Evolutionary conservation across 2,329 filamentous ascomycete genomes (phyloP).

Genomic region (Dothistroma septosporum): DNA sequence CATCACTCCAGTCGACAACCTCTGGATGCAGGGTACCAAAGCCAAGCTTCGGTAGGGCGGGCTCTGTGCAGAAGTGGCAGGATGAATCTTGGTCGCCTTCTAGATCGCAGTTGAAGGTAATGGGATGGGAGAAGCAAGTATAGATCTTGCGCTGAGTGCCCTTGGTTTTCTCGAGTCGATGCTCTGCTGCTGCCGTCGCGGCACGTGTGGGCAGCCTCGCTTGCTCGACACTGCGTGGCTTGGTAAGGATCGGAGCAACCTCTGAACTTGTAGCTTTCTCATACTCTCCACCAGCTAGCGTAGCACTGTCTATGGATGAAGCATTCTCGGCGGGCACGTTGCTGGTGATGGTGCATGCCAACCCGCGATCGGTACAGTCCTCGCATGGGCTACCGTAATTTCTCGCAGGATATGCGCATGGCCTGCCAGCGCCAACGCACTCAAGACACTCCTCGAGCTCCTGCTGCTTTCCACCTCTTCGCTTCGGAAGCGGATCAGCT

Average conservation of each 20-base stretch:
- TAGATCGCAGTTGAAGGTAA: conserved; percentile 36
- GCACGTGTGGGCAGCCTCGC: background rate
- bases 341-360: conserved; percentile 7
- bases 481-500: conserved; percentile 5
- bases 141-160: conserved; percentile 25
- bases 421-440: conserved; percentile 9
- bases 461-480: conserved; percentile 5
- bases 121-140: conserved; percentile 41
- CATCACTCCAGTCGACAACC: conserved; percentile 32
- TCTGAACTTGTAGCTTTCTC: no score
- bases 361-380: conserved; percentile 9
- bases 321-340: background rate
- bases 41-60: conserved; percentile 38
- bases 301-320: background rate
- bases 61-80: conserved; percentile 42
- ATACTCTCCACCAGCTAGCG: background rate
- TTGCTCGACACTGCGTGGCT: no score
- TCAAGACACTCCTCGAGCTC: conserved; percentile 11
- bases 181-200: background rate
- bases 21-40: conserved; percentile 27
- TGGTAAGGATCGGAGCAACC: no score
- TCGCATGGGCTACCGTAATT: conserved; percentile 16
- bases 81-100: conserved; percentile 10
- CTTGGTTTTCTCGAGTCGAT: conserved; percentile 5
- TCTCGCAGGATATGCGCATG: conserved; percentile 16